Evolutionary conservation across 1,284 basidiomycete species (phyloP).

Genomic region (Pisolithus thermaeus): DNA sequence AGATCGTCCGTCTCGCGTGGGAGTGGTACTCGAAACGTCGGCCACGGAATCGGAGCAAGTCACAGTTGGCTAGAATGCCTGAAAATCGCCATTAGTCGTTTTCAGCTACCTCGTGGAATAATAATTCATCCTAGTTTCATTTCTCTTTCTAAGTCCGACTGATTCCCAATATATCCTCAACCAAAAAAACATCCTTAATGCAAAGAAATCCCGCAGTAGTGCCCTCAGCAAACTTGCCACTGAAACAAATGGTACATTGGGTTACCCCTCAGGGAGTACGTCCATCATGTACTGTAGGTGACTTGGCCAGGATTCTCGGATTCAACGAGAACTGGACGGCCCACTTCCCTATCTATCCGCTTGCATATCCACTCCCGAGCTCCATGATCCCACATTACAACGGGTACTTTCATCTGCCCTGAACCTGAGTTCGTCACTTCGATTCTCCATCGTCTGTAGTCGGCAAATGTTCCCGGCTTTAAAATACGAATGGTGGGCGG

Average conservation of each 20-base stretch:
- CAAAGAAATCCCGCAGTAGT: no score
- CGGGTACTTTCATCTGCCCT: slow-evolving; percentile 15
- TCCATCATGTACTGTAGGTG: background rate
- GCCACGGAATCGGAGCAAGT: slow-evolving; percentile 66
- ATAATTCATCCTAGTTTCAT: background rate
- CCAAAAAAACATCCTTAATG: no score
- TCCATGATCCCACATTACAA: slow-evolving; percentile 11
- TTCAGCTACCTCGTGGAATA: background rate
- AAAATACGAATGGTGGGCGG: slow-evolving; percentile 12
- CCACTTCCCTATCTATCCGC: slow-evolving; percentile 6
- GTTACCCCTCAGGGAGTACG: no score
- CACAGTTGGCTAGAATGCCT: slow-evolving; percentile 63
- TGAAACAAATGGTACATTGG: no score
- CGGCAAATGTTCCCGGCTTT: slow-evolving; percentile 13
- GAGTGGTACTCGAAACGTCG: slow-evolving; percentile 83
- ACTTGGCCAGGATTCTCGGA: background rate
- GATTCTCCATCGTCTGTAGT: slow-evolving; percentile 11
- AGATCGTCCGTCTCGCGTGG: slow-evolving; percentile 82
- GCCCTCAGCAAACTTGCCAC: no score
- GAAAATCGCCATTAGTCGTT: slow-evolving; percentile 40
- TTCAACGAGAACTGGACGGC: background rate
- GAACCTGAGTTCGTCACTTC: slow-evolving; percentile 5
- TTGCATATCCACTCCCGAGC: slow-evolving; percentile 8
- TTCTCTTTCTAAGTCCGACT: background rate
- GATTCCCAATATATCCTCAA: no score